Conservation (phyloP, 768 basidiomycete genomes). For the Sporobolomyces phaffii region DNA sequence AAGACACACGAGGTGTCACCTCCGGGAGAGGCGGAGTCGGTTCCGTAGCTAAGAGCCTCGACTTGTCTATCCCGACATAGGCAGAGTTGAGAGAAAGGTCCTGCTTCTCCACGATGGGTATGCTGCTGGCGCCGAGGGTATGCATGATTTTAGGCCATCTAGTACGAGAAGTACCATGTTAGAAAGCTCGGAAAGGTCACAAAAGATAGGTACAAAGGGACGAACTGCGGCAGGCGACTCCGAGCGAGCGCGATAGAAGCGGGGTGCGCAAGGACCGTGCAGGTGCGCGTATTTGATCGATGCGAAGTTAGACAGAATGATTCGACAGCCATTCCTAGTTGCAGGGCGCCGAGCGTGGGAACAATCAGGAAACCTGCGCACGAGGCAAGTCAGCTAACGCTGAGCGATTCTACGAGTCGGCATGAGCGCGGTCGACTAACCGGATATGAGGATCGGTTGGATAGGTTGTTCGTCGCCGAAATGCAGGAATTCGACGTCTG, state of each 20-base stretch:
- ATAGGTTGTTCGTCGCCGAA: constrained; percentile 8
- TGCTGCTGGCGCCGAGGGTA: not conserved
- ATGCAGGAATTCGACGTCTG: constrained; percentile 23
- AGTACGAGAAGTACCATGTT: not conserved
- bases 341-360: not conserved
- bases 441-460: constrained; percentile 6
- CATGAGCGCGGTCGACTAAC: not conserved
- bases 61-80: not conserved
- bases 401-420: too few relatives aligned
- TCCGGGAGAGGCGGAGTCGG: not conserved
- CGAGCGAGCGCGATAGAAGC: constrained; percentile 8
- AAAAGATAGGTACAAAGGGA: not conserved
- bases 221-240: not conserved
- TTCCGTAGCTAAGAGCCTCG: not conserved
- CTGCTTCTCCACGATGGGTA: constrained; percentile 1
- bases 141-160: constrained; percentile 3
- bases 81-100: not conserved
- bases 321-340: not conserved
- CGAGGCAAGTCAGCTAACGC: not conserved
- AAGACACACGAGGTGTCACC: not conserved
- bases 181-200: not conserved
- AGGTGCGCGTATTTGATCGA: not conserved
- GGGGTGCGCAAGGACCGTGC: not conserved
- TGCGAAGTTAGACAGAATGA: not conserved
- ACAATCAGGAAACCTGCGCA: constrained; percentile 18